Conservation (phyloP, 352 stramenopile species). For the Globisporangium irregulare region DNA sequence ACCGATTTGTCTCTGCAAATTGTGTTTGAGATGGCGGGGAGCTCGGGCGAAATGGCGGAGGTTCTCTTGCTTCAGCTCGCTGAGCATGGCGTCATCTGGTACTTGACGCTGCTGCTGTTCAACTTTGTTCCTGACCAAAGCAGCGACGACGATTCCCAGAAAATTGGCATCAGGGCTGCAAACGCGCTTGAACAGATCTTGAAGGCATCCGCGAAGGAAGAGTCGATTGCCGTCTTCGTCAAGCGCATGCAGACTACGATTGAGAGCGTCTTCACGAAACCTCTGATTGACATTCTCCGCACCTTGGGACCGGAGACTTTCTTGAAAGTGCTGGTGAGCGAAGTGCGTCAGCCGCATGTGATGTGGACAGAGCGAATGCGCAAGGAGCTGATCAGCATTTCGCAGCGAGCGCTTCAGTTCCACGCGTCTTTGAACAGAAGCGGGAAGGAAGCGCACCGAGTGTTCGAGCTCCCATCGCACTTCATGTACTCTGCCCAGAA, state of each 20-base stretch:
- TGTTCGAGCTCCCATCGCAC: conserved; percentile 68
- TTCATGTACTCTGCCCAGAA: conserved; percentile 85
- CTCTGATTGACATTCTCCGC: conserved; percentile 71
- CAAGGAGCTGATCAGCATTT: conserved; percentile 65
- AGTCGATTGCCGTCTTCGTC: conserved; percentile 73
- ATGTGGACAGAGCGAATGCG: conserved; percentile 88
- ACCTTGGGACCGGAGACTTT: conserved; percentile 61
- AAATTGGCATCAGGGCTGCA: conserved; percentile 66
- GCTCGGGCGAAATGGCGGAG: conserved; percentile 78
- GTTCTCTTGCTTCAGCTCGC: conserved; percentile 76
- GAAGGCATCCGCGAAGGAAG: conserved; percentile 60
- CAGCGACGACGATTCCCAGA: conserved; percentile 46
- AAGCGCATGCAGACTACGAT: conserved; percentile 84
- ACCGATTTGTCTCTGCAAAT: conserved; percentile 81
- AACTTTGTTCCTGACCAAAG: conserved; percentile 39
- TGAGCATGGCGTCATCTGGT: conserved; percentile 82
- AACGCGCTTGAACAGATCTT: conserved; percentile 74
- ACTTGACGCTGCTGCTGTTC: conserved; percentile 80
- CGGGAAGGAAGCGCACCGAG: conserved; percentile 55
- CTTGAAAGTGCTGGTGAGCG: conserved; percentile 62
- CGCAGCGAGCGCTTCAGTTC: conserved; percentile 68
- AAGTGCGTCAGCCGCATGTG: conserved; percentile 77
- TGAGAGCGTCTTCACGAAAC: conserved; percentile 75
- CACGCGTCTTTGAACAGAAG: conserved; percentile 56
- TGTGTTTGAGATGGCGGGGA: conserved; percentile 78